Evolutionary conservation across 2,329 filamentous ascomycete species (phyloP), one percentile per base, ranked within the genome.

Genomic region (Claviceps cyperi): DNA sequence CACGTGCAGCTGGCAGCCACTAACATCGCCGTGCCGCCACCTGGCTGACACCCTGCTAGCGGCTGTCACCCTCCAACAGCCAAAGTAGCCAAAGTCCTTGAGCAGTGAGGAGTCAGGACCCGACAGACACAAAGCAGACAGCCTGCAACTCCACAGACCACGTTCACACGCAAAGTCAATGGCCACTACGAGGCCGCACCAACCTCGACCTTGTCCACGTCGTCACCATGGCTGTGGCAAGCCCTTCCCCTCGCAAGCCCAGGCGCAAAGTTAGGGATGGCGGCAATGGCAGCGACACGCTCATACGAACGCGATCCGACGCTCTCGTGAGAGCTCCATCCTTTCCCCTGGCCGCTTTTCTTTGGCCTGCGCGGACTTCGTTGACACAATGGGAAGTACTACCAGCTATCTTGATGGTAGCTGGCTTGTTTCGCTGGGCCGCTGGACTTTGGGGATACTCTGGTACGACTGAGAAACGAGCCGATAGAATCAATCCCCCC

Each of bases 381-480:
- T 74, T 80, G 17, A 94, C 90, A 49, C 85, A 91, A 85, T 97
- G 92, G 91, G 81, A 95, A 60, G 78, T 91, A 4, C 70, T 98
- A 35, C 90, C 92, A 2, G 70, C 94, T 58, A 83, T 95, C 4
- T 72, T 98, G 49, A 95, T 97, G 84, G 78, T 76, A 1, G 87
- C 80, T n/a, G 90, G 89, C 19, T 75, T 98, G 45, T 96, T 97
- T 64, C 77, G 92, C 59, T 97, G 92, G 92, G 84, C 86, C 35
- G 85, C 88, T 46, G 85, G 89, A 28, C 73, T 97, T 43, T 97
- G 92, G 87, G 88, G 87, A 51, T 96, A 97, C 66, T 98, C 92
- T 59, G 92, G 86, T 89, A 66, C 59, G 48, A 15, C 49, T 39
- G 47, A 14, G 17, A 32, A 32, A 41, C 41, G 21, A 39, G 15